phyloP scores from a whole-genome alignment of 2,329 filamentous ascomycete genomes.

The Fusarium chlamydosporum region DNA sequence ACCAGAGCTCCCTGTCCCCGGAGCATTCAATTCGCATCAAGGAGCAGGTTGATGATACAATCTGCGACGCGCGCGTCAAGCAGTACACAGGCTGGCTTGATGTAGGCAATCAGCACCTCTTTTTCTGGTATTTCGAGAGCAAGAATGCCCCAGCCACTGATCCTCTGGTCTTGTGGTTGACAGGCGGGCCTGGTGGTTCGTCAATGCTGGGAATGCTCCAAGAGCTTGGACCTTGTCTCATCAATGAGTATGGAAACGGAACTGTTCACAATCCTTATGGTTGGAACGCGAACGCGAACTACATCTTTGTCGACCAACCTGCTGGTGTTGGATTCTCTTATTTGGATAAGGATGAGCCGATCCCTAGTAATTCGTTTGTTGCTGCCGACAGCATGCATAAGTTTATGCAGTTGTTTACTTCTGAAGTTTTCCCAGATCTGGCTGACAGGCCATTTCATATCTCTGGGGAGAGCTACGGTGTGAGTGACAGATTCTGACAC shows the following conservation, averaged over 20 bases:
- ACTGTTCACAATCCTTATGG: conserved; percentile 38
- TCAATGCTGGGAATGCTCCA: conserved; percentile 42
- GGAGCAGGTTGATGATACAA: conserved; percentile 28
- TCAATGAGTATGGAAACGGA: conserved; percentile 30
- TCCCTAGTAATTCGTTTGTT: conserved; percentile 37
- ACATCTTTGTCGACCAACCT: conserved; percentile 46
- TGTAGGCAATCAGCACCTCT: conserved; percentile 35
- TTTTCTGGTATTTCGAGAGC: conserved; percentile 48
- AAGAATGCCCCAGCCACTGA: conserved; percentile 29
- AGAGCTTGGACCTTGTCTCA: conserved; percentile 40
- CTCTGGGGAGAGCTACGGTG: conserved; percentile 42
- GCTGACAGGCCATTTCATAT: conserved; percentile 34
- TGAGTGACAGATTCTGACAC: accelerated
- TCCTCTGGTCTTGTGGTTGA: conserved; percentile 43
- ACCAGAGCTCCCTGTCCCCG: conserved; percentile 26
- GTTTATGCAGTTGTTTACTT: conserved; percentile 40
- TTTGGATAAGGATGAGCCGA: conserved; percentile 31
- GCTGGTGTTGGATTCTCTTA: conserved; percentile 45
- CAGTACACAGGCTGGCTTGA: conserved; percentile 46
- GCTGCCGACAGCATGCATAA: conserved; percentile 39
- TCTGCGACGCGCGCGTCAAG: conserved; percentile 42
- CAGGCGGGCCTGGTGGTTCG: conserved; percentile 37
- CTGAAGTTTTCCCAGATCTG: conserved; percentile 29
- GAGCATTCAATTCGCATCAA: conserved; percentile 40
- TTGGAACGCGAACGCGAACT: conserved; percentile 43